Evolutionary conservation across 345 rosid species (phyloP).

Genomic region (Heritiera fomes): DNA sequence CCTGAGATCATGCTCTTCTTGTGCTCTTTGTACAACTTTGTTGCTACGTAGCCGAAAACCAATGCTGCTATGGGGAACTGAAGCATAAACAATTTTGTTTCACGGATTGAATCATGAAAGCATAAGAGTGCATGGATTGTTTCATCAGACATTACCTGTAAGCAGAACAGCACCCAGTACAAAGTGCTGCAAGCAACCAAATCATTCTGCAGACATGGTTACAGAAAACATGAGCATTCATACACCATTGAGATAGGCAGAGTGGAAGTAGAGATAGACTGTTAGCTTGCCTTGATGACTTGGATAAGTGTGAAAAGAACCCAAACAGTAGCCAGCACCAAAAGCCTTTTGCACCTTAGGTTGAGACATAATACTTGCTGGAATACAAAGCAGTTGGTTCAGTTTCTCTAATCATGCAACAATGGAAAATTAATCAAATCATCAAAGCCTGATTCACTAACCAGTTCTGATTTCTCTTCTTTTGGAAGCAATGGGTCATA

Average conservation of each 20-base stretch:
- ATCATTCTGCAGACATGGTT: constrained; percentile 59
- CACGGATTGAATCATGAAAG: neutral
- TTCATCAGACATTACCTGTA: constrained; percentile 57
- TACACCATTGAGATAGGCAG: neutral
- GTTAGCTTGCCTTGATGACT: constrained; percentile 54
- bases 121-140: neutral
- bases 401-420: neutral
- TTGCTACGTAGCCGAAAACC: constrained; percentile 74
- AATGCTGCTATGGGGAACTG: constrained; percentile 68
- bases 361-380: constrained; percentile 73
- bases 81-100: neutral
- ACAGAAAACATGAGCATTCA: constrained; percentile 15
- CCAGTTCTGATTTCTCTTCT: constrained; percentile 71
- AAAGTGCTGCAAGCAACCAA: constrained; percentile 59
- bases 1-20: constrained; percentile 58
- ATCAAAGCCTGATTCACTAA: constrained; percentile 20
- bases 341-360: constrained; percentile 65
- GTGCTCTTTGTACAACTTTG: constrained; percentile 57
- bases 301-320: constrained; percentile 68
- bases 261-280: neutral
- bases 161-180: constrained; percentile 77
- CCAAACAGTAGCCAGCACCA: constrained; percentile 62
- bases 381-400: neutral
- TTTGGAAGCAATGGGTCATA: constrained; percentile 70
- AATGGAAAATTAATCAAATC: neutral